A percentile compares a stretch with the other conserved stretches of the same genome.
These are phyloP conservation scores for Cutaneotrichosporon sp. DNA, from an alignment of 1,284 basidiomycete genomes.

Conservation along the genomic window DNA sequence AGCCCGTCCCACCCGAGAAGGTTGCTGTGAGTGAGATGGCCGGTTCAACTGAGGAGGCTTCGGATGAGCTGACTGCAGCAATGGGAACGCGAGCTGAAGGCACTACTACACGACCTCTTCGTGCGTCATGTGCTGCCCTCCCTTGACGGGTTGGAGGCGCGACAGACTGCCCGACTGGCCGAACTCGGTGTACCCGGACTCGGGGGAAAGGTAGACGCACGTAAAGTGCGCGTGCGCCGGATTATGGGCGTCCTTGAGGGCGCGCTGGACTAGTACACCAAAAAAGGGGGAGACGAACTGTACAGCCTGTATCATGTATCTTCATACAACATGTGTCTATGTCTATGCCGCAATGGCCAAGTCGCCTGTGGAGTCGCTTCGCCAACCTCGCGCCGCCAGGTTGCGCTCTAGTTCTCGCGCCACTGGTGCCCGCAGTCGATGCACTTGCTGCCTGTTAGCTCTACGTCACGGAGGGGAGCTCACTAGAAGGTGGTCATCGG, in stretches of 20 bases:
- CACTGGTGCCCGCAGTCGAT: conserved; percentile 51
- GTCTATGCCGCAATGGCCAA: neutral
- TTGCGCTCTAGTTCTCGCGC: conserved; percentile 38
- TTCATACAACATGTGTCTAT: conserved; percentile 19
- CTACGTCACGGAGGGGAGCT: conserved; percentile 19
- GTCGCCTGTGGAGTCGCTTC: too few relatives aligned
- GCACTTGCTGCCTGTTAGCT: conserved; percentile 43
- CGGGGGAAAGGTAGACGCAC: conserved; percentile 22
- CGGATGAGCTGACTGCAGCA: conserved; percentile 24
- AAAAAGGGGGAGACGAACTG: conserved; percentile 12
- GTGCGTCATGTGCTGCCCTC: conserved; percentile 32
- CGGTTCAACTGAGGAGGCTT: neutral
- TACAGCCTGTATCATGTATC: conserved; percentile 13
- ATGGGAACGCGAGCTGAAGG: conserved; percentile 31
- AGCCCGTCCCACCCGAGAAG: conserved; percentile 35
- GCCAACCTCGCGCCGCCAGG: neutral
- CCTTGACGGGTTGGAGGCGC: conserved; percentile 38
- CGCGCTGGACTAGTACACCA: conserved; percentile 25
- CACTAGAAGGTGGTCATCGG: conserved; percentile 93
- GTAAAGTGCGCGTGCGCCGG: conserved; percentile 34
- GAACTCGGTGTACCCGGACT: conserved; percentile 47
- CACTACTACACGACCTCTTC: conserved; percentile 33
- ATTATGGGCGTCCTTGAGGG: conserved; percentile 46
- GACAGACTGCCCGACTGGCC: conserved; percentile 34
- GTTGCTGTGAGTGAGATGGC: conserved; percentile 29